Evolutionary conservation across 1,139 yeast genomes (phyloP), one percentile per base, ranked within the genome.

Genomic region (Hanseniaspora uvarum): DNA sequence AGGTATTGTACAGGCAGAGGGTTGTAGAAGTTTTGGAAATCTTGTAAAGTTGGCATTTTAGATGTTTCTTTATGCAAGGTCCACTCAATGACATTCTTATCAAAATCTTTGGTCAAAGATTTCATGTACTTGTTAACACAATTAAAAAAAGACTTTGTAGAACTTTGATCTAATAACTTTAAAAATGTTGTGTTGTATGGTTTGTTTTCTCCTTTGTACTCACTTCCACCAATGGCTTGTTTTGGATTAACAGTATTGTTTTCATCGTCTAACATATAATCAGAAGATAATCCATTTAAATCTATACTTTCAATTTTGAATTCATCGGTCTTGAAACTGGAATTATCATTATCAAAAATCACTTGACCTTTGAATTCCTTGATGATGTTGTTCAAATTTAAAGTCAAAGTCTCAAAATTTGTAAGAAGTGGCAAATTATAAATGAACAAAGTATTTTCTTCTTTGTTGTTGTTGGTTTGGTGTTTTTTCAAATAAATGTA

Each of bases 141-240:
- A 44, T 71, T 67, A 57, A 83, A 72, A 16, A 94, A 87, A 56
- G 88, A 72, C 58, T 77, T 79, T 46, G 83, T 75, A 26, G 94
- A 83, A 1, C 82, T 68, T 62, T 81, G 81, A 66, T 89, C 97
- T 4, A 88, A 78, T 63, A 89, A 81, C 28, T 80, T 79, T 33
- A 87, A 74, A 16, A 86, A 71, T 1, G 86, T 94, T 60, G 88
- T 80, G 58, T 83, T 81, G 61, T 79, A 78, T 44, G 94, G 94
- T 40, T 83, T 71, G 58, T 62, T 41, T 18, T 50, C 53, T 7
- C 53, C 53, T 10, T 43, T 43, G 36, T 43, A 50, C n/a, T 50
- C 53, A 28, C 48, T 50, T 8, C 53, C 53, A 12, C 53, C 53
- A 24, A 50, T 28, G 24, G 53, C 53, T n/a, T 46, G 43, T 21